phyloP scores from a whole-genome alignment of 441 rosid species.

The Erodium texanum region DNA sequence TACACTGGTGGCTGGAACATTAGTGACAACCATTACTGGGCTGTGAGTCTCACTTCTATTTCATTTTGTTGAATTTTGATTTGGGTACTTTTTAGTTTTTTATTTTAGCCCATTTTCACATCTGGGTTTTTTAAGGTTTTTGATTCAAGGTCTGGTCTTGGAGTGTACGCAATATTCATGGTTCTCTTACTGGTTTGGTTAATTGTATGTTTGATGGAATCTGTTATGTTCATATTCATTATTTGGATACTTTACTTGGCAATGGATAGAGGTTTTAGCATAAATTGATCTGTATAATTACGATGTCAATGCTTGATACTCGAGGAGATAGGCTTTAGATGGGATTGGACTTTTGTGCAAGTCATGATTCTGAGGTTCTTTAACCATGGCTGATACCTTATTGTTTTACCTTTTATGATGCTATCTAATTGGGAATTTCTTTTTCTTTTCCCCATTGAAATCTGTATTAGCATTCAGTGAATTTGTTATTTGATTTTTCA shows the following conservation, averaged over 20 bases:
- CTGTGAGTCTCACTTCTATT: slow-evolving; percentile 4
- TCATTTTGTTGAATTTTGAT: background rate
- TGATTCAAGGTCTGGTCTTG: background rate
- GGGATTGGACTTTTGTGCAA: background rate
- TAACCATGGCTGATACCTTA: background rate
- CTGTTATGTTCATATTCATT: background rate
- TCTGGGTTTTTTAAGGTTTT: background rate
- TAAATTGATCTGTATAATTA: too few relatives aligned
- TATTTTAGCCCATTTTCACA: background rate
- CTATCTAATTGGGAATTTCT: background rate
- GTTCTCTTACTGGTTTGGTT: background rate
- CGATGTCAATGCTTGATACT: background rate
- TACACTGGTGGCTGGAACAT: slow-evolving; percentile 43
- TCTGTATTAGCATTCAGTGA: background rate
- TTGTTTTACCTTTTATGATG: background rate
- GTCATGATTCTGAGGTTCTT: background rate
- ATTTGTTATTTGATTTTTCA: background rate
- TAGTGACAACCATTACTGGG: slow-evolving; percentile 27
- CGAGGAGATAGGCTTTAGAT: background rate
- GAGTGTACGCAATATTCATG: background rate
- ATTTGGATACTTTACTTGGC: background rate
- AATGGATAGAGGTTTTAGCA: background rate
- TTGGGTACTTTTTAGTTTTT: too few relatives aligned
- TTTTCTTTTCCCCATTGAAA: too few relatives aligned
- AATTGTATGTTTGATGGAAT: background rate